Conservation (phyloP, 225 moss, liverwort and hornwort genomes). For the Anthoceros angustus region DNA sequence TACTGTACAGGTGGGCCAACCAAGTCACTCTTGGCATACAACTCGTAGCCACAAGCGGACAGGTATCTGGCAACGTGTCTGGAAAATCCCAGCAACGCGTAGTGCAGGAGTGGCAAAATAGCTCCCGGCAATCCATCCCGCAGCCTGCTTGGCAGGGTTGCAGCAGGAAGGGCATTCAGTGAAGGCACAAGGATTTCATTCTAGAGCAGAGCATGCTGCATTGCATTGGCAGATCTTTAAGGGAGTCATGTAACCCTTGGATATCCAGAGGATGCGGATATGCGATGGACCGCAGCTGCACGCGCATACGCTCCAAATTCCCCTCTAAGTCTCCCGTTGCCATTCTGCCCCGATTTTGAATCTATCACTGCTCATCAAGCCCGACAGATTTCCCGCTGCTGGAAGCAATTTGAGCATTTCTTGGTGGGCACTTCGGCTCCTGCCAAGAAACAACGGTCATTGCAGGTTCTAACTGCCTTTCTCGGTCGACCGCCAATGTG, state of each 20-base stretch:
- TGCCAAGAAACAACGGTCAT: too few relatives aligned
- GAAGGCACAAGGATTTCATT: not conserved
- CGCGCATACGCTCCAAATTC: slow-evolving; percentile 76
- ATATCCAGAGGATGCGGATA: slow-evolving; percentile 67
- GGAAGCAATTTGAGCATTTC: too few relatives aligned
- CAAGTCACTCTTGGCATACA: slow-evolving; percentile 80
- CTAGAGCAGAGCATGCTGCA: too few relatives aligned
- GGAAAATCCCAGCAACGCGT: slow-evolving; percentile 70
- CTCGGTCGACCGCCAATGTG: too few relatives aligned
- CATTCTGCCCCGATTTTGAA: slow-evolving; percentile 16
- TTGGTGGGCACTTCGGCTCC: too few relatives aligned
- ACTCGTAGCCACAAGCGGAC: slow-evolving; percentile 59
- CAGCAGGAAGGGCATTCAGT: not conserved
- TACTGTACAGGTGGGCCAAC: slow-evolving; percentile 16
- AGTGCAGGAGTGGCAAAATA: slow-evolving; percentile 66
- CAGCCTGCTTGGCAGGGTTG: slow-evolving; percentile 31
- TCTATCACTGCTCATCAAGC: not conserved
- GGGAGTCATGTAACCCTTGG: slow-evolving; percentile 34
- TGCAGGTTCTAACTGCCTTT: too few relatives aligned
- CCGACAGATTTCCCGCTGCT: too few relatives aligned
- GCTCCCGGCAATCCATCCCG: slow-evolving; percentile 61
- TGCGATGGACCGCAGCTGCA: slow-evolving; percentile 72
- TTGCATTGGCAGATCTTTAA: too few relatives aligned
- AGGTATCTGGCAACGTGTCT: slow-evolving; percentile 74
- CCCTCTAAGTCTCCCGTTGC: slow-evolving; percentile 78